Conservation (phyloP, 371 early-diverging fungal species). For the Zopfochytrium polystomum region DNA sequence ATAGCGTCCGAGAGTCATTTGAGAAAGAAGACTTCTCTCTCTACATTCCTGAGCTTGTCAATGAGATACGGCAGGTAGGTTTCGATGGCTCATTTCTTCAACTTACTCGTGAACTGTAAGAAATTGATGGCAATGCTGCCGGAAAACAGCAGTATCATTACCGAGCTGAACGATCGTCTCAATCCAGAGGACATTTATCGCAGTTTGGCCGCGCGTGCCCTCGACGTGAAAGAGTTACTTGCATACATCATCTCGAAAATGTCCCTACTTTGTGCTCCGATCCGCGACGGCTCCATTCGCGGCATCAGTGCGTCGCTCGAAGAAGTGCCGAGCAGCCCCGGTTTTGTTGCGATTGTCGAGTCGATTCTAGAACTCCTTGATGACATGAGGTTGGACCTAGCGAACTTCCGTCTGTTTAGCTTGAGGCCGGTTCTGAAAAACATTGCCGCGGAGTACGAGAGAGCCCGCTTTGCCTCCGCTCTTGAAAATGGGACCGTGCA, state of each 20-base stretch:
- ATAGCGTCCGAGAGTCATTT: slow-evolving; percentile 55
- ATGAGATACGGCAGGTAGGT: slow-evolving; percentile 58
- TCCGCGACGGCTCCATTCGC: slow-evolving; percentile 64
- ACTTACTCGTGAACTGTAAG: slow-evolving; percentile 26
- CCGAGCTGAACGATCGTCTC: slow-evolving; percentile 55
- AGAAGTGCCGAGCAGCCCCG: slow-evolving; percentile 3
- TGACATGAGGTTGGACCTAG: slow-evolving; percentile 70
- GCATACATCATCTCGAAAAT: slow-evolving; percentile 52
- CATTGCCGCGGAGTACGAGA: slow-evolving; percentile 71
- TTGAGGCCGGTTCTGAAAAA: slow-evolving; percentile 62
- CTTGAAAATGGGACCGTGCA: too few relatives aligned
- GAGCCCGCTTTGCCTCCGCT: too few relatives aligned
- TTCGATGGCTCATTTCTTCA: background rate
- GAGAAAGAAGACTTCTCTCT: slow-evolving; percentile 37
- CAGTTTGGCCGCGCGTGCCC: slow-evolving; percentile 48
- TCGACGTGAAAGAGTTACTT: slow-evolving; percentile 49
- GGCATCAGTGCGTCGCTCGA: slow-evolving; percentile 22
- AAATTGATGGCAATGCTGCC: slow-evolving; percentile 44
- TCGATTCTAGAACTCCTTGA: slow-evolving; percentile 58
- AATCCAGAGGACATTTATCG: slow-evolving; percentile 60
- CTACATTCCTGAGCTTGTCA: slow-evolving; percentile 50
- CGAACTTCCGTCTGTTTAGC: slow-evolving; percentile 62
- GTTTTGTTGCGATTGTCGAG: slow-evolving; percentile 43
- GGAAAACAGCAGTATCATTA: slow-evolving; percentile 37
- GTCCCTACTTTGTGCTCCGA: slow-evolving; percentile 70